Percentiles rank a stretch among this genome's conserved stretches.
Conservation (phyloP, 1,284 basidiomycete genomes). For the Cutaneotrichosporon arboriforme region DNA sequence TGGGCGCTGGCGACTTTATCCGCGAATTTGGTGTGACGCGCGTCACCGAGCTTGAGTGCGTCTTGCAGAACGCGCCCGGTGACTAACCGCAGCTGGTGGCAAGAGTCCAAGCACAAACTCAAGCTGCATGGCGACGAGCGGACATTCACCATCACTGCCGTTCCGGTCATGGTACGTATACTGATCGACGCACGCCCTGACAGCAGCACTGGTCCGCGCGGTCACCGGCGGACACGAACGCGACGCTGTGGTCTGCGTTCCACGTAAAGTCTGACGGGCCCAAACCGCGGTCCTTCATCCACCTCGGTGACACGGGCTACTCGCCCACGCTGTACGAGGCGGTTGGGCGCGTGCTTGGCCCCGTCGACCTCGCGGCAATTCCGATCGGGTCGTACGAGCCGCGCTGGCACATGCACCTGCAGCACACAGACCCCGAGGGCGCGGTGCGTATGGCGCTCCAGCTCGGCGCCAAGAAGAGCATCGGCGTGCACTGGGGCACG, state of each 20-base stretch:
- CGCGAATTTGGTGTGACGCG: slow-evolving; percentile 36
- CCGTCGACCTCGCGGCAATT: slow-evolving; percentile 49
- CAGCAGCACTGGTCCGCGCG: slow-evolving; percentile 50
- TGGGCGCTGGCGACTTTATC: slow-evolving; percentile 40
- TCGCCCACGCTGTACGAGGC: slow-evolving; percentile 47
- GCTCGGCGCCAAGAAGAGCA: slow-evolving; percentile 38
- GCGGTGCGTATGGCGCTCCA: slow-evolving; percentile 47
- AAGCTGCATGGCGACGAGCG: slow-evolving; percentile 24
- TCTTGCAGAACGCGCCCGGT: not conserved
- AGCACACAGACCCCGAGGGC: slow-evolving; percentile 49
- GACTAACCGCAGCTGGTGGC: slow-evolving; percentile 38
- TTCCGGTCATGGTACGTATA: slow-evolving; percentile 32
- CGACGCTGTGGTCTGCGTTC: slow-evolving; percentile 49
- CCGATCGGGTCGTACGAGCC: slow-evolving; percentile 51
- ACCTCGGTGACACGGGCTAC: slow-evolving; percentile 50
- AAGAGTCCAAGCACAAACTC: slow-evolving; percentile 34
- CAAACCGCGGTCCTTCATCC: slow-evolving; percentile 45
- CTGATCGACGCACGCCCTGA: slow-evolving; percentile 11
- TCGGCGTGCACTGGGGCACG: slow-evolving; percentile 51
- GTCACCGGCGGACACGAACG: slow-evolving; percentile 50
- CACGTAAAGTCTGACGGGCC: slow-evolving; percentile 35
- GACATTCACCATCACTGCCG: slow-evolving; percentile 38
- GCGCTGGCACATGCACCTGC: slow-evolving; percentile 47
- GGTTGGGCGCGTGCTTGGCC: slow-evolving; percentile 48
- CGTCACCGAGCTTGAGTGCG: slow-evolving; percentile 46